Evolutionary conservation across 331 rosid genomes (phyloP), one percentile per base, ranked within the genome.

Genomic region (Quercus phellos): DNA sequence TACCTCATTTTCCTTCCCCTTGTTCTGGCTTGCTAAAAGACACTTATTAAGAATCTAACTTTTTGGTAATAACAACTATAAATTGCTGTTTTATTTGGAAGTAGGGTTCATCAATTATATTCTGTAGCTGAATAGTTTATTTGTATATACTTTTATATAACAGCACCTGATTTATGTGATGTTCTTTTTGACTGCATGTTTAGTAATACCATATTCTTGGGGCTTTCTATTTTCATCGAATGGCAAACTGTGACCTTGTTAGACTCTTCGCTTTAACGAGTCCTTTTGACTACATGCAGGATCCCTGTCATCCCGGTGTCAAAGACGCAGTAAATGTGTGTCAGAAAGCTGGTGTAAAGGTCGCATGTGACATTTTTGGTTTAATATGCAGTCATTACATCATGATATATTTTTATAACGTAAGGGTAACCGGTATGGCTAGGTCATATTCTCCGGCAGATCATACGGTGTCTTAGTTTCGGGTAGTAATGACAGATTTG

Each of bases 221-320:
- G 34, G 43, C 72, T 74, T 68, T 10, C 58, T 35, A 42, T n/a
- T 34, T 67, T 17, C 50, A 67, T 68, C 53, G 8, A 42, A 38
- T 68, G 27, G 42, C 21, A 7, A 5, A 38, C 61, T n/a, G 55
- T 63, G 35, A 60, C 64, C 61, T 53, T 68, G 22, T 8, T 42
- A 6, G 12, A 42, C 50, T 42, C 50, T 42, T 42, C 50, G 2
- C 50, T 42, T 7, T 42, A 42, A 74, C 30, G 51, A 68, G 72
- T 79, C 75, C 30, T 38, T 53, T 32, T 75, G 12, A 74, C n/a
- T 80, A 17, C 80, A 43, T 74, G 55, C 82, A 90, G 99, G 99
- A 94, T 88, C 99, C 99, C 58, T 92, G 98, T 80, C 99, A 98
- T 27, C 77, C 75, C 81, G 89, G 98, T 54, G 99, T 94, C 73